These are phyloP conservation scores for Pholiota conissans DNA, from an alignment of 768 basidiomycete species.

Conservation along the genomic window DNA sequence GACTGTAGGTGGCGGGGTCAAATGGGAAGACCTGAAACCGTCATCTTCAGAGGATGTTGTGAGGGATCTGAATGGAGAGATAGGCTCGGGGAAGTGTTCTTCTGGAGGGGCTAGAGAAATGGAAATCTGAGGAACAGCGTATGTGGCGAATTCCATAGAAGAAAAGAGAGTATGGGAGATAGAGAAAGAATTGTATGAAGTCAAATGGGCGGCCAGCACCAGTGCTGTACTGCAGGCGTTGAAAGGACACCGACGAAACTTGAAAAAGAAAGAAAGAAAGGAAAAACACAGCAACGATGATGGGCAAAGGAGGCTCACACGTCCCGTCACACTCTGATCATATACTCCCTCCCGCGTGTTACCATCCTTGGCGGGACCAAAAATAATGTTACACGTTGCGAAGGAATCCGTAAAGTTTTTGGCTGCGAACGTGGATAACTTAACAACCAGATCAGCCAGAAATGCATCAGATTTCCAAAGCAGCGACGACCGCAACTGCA, in stretches of 20 bases:
- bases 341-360: constrained; percentile 21
- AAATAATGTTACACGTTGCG: constrained; percentile 13
- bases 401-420: constrained; percentile 5
- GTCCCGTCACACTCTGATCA: constrained; percentile 19
- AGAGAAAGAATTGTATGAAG: constrained; percentile 20
- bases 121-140: constrained; percentile 63
- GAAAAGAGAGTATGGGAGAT: constrained; percentile 21
- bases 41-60: constrained; percentile 37
- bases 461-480: constrained; percentile 12
- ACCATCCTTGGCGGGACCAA: constrained; percentile 19
- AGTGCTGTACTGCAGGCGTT: constrained; percentile 23
- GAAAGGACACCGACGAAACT: constrained; percentile 18
- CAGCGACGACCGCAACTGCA: neutral
- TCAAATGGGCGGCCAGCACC: constrained; percentile 55
- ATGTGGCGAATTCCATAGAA: constrained; percentile 41
- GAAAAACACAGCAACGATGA: constrained; percentile 19
- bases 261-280: constrained; percentile 30
- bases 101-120: constrained; percentile 70
- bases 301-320: constrained; percentile 15
- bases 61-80: constrained; percentile 57
- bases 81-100: constrained; percentile 50
- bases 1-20: constrained; percentile 55
- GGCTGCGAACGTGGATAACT: neutral
- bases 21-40: constrained; percentile 54
- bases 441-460: neutral